These are phyloP conservation scores for Microsporum canis DNA, from an alignment of 2,329 filamentous ascomycete species.

Conservation along the genomic window DNA sequence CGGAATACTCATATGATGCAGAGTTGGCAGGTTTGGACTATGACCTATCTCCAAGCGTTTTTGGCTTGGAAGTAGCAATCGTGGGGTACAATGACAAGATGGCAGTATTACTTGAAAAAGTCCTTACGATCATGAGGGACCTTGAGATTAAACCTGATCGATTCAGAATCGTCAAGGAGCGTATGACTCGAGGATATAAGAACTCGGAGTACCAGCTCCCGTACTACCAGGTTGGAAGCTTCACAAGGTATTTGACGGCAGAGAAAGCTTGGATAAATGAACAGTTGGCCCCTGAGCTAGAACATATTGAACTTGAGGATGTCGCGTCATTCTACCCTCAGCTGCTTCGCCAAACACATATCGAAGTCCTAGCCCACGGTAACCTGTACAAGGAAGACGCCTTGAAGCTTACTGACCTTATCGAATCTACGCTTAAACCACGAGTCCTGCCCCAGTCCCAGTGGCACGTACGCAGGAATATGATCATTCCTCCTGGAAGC, in stretches of 20 bases:
- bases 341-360: constrained; percentile 68
- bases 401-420: constrained; percentile 67
- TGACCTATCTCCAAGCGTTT: constrained; percentile 57
- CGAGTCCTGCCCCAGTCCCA: constrained; percentile 62
- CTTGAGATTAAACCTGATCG: constrained; percentile 74
- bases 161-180: constrained; percentile 85
- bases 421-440: constrained; percentile 67
- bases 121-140: constrained; percentile 71
- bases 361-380: constrained; percentile 80
- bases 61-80: constrained; percentile 66
- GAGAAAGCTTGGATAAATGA: constrained; percentile 71
- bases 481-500: constrained; percentile 65
- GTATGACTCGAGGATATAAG: constrained; percentile 60
- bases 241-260: constrained; percentile 65
- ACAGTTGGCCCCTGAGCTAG: constrained; percentile 66
- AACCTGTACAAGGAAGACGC: constrained; percentile 94
- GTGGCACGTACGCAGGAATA: constrained; percentile 65
- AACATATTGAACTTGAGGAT: constrained; percentile 60
- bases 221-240: constrained; percentile 77
- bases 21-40: constrained; percentile 85
- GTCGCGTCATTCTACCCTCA: constrained; percentile 69
- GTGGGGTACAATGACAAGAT: constrained; percentile 96
- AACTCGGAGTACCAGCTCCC: constrained; percentile 85
- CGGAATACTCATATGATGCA: constrained; percentile 91
- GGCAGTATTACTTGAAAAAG: constrained; percentile 77